Evolutionary conservation across 768 basidiomycete genomes (phyloP).

Genomic region (Tylopilus felleus): DNA sequence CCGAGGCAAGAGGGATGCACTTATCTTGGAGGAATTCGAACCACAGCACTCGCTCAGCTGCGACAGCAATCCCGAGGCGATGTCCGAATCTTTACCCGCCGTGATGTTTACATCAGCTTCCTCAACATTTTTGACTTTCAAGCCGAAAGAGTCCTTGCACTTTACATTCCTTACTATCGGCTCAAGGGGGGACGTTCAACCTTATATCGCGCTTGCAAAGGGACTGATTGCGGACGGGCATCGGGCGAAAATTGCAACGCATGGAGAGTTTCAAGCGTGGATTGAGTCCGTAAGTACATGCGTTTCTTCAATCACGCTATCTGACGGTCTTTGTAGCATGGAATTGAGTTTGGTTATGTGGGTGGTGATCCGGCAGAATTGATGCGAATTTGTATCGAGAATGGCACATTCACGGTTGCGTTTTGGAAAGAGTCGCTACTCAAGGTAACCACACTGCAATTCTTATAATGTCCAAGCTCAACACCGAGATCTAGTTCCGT

Average conservation of each 20-base stretch:
- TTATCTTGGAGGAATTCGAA: constrained; percentile 85
- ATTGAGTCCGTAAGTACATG: constrained; percentile 75
- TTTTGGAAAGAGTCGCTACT: constrained; percentile 88
- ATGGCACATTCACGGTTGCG: constrained; percentile 94
- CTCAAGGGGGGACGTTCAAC: constrained; percentile 95
- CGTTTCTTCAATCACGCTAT: neutral
- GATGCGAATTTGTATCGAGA: constrained; percentile 97
- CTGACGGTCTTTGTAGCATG: constrained; percentile 53
- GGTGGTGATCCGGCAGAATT: constrained; percentile 97
- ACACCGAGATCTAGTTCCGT: constrained; percentile 62
- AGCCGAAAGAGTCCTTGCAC: constrained; percentile 77
- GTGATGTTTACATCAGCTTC: constrained; percentile 97
- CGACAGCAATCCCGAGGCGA: constrained; percentile 48
- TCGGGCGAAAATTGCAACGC: constrained; percentile 85
- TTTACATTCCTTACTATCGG: constrained; percentile 97
- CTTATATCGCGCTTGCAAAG: constrained; percentile 94
- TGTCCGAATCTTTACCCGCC: constrained; percentile 75
- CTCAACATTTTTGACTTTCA: constrained; percentile 95
- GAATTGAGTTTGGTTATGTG: constrained; percentile 93
- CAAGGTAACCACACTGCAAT: constrained; percentile 52
- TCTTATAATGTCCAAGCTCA: constrained; percentile 4
- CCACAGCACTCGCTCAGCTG: constrained; percentile 36
- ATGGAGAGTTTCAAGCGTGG: constrained; percentile 94
- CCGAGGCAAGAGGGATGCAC: constrained; percentile 62
- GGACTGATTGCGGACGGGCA: constrained; percentile 90